Percentiles rank a stretch among this genome's conserved stretches.
These are phyloP conservation scores for Musa acuminata DNA, from an alignment of 176 grass and related monocot genomes.

Conservation along the genomic window DNA sequence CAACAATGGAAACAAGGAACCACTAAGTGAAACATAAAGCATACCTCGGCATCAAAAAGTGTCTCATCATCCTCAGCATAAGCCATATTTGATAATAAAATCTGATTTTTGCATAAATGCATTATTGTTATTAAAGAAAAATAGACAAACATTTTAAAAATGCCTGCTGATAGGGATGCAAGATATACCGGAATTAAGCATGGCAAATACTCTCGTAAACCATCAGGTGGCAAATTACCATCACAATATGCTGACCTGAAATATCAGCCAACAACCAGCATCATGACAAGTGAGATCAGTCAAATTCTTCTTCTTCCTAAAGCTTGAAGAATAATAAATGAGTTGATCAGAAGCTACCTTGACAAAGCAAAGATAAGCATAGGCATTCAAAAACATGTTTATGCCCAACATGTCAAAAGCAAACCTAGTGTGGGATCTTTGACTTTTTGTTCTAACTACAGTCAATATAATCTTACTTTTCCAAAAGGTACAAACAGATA, in stretches of 20 bases:
- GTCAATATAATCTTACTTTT: no score
- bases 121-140: not conserved
- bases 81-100: constrained; percentile 83
- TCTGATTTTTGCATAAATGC: constrained; percentile 30
- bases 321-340: not conserved
- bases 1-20: not conserved
- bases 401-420: no score
- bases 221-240: constrained; percentile 80
- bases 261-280: constrained; percentile 21
- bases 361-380: not conserved
- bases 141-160: not conserved
- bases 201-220: constrained; percentile 68
- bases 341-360: not conserved
- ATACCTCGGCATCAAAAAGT: constrained; percentile 76
- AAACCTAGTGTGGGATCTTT: no score
- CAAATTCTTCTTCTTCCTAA: not conserved
- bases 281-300: not conserved
- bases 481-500: no score
- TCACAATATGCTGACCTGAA: constrained; percentile 89
- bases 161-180: not conserved
- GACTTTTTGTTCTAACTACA: no score
- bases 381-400: no score
- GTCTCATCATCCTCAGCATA: constrained; percentile 91
- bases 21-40: constrained; percentile 18
- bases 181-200: constrained; percentile 64